Evolutionary conservation across 805 yeast species (phyloP).

Genomic region (Yamadazyma insecticola): DNA sequence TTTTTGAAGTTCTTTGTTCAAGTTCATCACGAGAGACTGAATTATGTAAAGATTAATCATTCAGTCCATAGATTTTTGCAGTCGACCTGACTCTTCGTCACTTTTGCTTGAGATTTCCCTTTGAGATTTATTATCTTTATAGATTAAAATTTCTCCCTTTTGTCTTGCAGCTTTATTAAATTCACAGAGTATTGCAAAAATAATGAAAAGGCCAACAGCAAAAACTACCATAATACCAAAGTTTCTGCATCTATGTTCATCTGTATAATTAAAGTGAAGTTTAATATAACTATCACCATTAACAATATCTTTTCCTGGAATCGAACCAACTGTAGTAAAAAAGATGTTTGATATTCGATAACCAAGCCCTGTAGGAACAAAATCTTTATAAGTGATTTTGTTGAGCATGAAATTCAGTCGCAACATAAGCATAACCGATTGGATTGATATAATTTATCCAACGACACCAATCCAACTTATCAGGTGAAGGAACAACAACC

Average conservation of each 20-base stretch:
- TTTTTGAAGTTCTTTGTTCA: too few relatives aligned
- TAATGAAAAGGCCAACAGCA: constrained; percentile 35
- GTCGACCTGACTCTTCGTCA: too few relatives aligned
- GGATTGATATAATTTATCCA: constrained; percentile 43
- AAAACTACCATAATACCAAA: constrained; percentile 61
- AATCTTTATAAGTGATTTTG: too few relatives aligned
- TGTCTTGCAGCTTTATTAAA: constrained; percentile 40
- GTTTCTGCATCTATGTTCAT: constrained; percentile 74
- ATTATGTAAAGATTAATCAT: background rate
- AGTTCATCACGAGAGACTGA: background rate
- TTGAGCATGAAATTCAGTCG: constrained; percentile 64
- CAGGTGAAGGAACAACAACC: constrained; percentile 42
- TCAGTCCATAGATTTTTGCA: too few relatives aligned
- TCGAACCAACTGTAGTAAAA: constrained; percentile 60
- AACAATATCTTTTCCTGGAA: constrained; percentile 49
- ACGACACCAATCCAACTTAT: constrained; percentile 63
- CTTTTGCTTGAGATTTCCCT: background rate
- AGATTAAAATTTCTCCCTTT: constrained; percentile 39
- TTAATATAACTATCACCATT: constrained; percentile 56
- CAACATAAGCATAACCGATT: constrained; percentile 49
- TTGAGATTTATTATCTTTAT: background rate
- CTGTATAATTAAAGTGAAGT: constrained; percentile 46
- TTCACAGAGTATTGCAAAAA: constrained; percentile 33
- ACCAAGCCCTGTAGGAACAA: constrained; percentile 59
- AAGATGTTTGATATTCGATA: constrained; percentile 42